Evolutionary conservation across 176 grass and related monocot species (phyloP).

Genomic region (Typha latifolia): DNA sequence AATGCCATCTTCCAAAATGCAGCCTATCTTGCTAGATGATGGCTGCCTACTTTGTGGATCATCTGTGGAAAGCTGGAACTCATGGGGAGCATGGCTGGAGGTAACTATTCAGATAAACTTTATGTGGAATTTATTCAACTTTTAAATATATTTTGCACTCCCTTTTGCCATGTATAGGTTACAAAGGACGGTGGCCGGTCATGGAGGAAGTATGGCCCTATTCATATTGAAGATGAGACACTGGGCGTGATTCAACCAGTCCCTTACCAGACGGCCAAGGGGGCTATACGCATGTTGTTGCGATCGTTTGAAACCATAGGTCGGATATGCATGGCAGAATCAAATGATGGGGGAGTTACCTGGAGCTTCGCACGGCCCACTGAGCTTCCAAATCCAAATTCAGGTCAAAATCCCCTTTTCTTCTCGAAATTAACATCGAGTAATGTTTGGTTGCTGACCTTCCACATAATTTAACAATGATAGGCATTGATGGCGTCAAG

Average conservation of each 20-base stretch:
- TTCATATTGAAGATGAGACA: constrained; percentile 61
- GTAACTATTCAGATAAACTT: constrained; percentile 17
- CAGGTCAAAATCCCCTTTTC: constrained; percentile 28
- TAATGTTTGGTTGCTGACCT: background rate
- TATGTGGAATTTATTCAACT: background rate
- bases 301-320: constrained; percentile 66
- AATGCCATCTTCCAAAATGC: background rate
- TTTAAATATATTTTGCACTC: background rate
- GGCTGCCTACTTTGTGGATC: constrained; percentile 75
- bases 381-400: constrained; percentile 82
- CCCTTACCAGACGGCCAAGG: constrained; percentile 54
- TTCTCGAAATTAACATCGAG: background rate
- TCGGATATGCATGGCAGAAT: constrained; percentile 56
- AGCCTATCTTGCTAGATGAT: constrained; percentile 89
- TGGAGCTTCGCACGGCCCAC: constrained; percentile 60
- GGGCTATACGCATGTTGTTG: constrained; percentile 59
- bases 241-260: constrained; percentile 95
- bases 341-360: constrained; percentile 48
- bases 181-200: constrained; percentile 55
- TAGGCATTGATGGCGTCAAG: constrained; percentile 49
- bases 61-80: constrained; percentile 99
- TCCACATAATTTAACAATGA: background rate
- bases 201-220: constrained; percentile 84
- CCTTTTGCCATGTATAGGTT: constrained; percentile 36
- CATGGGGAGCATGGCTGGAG: constrained; percentile 97